Percentiles rank a stretch among this genome's conserved stretches.
phyloP scores from a whole-genome alignment of 192 early-diverging fungal species.

The Chytriomyces hyalinus region DNA sequence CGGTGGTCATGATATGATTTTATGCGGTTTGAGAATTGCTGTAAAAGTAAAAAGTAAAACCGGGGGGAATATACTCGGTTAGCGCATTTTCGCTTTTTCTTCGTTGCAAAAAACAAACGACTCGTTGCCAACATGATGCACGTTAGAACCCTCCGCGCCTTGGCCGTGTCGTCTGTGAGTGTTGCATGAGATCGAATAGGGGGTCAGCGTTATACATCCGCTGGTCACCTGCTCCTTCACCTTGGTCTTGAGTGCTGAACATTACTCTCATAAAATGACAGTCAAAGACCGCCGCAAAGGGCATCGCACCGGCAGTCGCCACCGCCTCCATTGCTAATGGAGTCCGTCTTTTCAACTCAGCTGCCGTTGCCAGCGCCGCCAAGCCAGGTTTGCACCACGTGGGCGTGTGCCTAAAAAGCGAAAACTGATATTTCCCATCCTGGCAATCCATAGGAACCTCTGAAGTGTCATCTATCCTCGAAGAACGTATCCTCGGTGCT shows the following conservation, averaged over 20 bases:
- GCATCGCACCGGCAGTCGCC: slow-evolving; percentile 27
- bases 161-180: slow-evolving; percentile 22
- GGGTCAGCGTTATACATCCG: neutral
- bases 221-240: neutral
- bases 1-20: slow-evolving; percentile 26
- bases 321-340: slow-evolving; percentile 22
- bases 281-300: neutral
- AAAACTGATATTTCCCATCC: neutral
- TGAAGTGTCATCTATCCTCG: slow-evolving; percentile 97
- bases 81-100: neutral
- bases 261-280: neutral
- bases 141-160: slow-evolving; percentile 16
- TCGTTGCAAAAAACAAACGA: neutral
- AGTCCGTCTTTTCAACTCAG: slow-evolving; percentile 33
- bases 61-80: neutral
- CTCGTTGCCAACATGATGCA: neutral
- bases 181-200: neutral
- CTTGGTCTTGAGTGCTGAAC: neutral
- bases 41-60: neutral
- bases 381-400: slow-evolving; percentile 16
- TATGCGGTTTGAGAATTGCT: neutral
- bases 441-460: slow-evolving; percentile 61
- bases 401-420: neutral
- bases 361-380: slow-evolving; percentile 25
- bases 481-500: slow-evolving; percentile 93